Evolutionary conservation across 2,329 filamentous ascomycete species (phyloP).

Genomic region (Penicillium sp.): DNA sequence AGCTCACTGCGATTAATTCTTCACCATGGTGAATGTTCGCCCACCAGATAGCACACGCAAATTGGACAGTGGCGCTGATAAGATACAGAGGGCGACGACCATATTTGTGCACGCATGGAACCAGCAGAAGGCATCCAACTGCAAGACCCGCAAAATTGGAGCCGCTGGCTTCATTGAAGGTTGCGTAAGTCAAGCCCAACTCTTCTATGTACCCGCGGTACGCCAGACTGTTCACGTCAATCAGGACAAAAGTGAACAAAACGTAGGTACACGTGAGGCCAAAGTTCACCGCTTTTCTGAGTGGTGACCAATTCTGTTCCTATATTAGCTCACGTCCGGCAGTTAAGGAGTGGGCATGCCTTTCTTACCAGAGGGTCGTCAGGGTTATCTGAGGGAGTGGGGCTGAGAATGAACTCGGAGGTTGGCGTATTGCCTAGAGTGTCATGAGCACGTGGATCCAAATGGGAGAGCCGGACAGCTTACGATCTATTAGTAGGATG

Average conservation of each 20-base stretch:
- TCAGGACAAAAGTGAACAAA: slow-evolving; percentile 10
- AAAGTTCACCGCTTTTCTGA: slow-evolving; percentile 12
- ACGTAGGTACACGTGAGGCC: slow-evolving; percentile 10
- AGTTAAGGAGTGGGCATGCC: not conserved
- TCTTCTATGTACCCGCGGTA: not conserved
- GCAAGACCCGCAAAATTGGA: slow-evolving; percentile 11
- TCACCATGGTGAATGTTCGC: slow-evolving; percentile 5
- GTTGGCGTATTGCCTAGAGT: not conserved
- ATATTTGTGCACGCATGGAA: slow-evolving; percentile 15
- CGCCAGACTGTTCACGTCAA: slow-evolving; percentile 3
- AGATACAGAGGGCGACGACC: slow-evolving; percentile 14
- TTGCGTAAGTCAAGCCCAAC: not conserved
- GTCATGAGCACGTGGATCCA: not conserved
- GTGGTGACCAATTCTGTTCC: not conserved
- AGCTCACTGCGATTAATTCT: slow-evolving; percentile 1
- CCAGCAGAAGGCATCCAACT: slow-evolving; percentile 6
- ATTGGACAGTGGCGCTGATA: slow-evolving; percentile 6
- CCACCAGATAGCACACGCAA: slow-evolving; percentile 8
- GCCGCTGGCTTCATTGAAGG: not conserved
- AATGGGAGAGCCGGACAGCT: not conserved
- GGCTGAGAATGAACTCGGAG: slow-evolving; percentile 1
- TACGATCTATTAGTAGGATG: not conserved
- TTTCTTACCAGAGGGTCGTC: slow-evolving; percentile 3
- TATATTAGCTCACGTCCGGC: not conserved
- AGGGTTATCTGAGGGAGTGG: not conserved